These are phyloP conservation scores for Syzygium aromaticum DNA, from an alignment of 345 rosid genomes.

Conservation along the genomic window DNA sequence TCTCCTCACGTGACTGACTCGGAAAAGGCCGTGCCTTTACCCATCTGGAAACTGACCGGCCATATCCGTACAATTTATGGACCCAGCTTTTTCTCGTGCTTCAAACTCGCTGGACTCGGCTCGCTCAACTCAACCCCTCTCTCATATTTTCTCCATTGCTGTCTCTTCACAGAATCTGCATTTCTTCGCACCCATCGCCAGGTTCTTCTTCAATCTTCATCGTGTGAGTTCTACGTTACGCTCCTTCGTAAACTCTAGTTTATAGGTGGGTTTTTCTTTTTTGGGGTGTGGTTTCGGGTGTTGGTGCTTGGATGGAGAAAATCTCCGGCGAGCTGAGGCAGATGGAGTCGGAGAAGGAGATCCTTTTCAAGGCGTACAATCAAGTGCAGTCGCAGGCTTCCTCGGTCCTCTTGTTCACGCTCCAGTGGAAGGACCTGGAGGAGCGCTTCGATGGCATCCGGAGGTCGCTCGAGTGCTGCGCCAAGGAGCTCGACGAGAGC, in stretches of 20 bases:
- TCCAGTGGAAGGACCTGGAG: slow-evolving; percentile 7
- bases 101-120: too few relatives aligned
- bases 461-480: neutral
- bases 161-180: neutral
- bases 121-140: neutral
- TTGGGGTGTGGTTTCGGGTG: too few relatives aligned
- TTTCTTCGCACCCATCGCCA: neutral
- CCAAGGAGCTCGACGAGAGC: neutral
- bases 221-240: neutral
- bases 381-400: neutral
- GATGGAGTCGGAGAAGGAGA: neutral
- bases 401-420: neutral
- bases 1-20: too few relatives aligned
- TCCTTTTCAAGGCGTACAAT: neutral
- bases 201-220: neutral
- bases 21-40: too few relatives aligned
- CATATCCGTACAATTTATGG: too few relatives aligned
- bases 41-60: too few relatives aligned
- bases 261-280: neutral
- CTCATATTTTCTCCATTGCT: neutral
- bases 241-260: neutral
- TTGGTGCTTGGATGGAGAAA: neutral
- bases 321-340: neutral
- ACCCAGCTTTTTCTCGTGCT: too few relatives aligned
- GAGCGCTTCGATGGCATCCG: neutral